A percentile compares a stretch with the other conserved stretches of the same genome.
These are phyloP conservation scores for Tuber borchii DNA, from an alignment of 495 filamentous ascomycete genomes.

Conservation along the genomic window DNA sequence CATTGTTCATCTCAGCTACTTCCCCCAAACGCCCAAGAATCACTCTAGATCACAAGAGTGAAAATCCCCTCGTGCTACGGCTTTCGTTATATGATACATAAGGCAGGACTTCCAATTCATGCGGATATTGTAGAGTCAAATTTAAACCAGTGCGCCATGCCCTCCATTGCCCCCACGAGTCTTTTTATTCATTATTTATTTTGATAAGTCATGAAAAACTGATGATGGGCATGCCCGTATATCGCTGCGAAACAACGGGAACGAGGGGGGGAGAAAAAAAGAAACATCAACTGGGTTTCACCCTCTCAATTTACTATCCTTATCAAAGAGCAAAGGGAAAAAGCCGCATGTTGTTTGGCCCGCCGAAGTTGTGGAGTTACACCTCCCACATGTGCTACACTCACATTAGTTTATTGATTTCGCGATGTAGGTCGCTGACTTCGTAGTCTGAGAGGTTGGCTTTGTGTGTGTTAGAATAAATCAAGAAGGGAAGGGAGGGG, in stretches of 20 bases:
- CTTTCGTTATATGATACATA: background rate
- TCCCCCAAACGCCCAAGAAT: background rate
- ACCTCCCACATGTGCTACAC: slow-evolving; percentile 99
- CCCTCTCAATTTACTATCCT: too few species aligned
- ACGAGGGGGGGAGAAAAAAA: background rate
- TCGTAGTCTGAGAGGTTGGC: slow-evolving; percentile 89
- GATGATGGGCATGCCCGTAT: background rate
- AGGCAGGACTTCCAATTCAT: background rate
- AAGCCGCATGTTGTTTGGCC: slow-evolving; percentile 98
- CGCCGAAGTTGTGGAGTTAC: slow-evolving; percentile 86
- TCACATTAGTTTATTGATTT: slow-evolving; percentile 97
- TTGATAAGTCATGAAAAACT: background rate
- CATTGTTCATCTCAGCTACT: background rate
- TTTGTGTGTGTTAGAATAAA: slow-evolving; percentile 26
- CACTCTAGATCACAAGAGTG: background rate
- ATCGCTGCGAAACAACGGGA: background rate
- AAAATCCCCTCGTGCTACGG: background rate
- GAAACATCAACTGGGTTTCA: slow-evolving; percentile 52
- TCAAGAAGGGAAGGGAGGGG: too few species aligned
- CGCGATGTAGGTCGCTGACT: slow-evolving; percentile 95
- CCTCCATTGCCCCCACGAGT: background rate
- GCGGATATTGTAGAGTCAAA: background rate
- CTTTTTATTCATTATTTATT: background rate
- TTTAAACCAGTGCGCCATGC: background rate
- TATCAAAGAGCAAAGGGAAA: too few species aligned